Conservation (phyloP, 495 filamentous ascomycete species). For the Neurospora sp. region DNA sequence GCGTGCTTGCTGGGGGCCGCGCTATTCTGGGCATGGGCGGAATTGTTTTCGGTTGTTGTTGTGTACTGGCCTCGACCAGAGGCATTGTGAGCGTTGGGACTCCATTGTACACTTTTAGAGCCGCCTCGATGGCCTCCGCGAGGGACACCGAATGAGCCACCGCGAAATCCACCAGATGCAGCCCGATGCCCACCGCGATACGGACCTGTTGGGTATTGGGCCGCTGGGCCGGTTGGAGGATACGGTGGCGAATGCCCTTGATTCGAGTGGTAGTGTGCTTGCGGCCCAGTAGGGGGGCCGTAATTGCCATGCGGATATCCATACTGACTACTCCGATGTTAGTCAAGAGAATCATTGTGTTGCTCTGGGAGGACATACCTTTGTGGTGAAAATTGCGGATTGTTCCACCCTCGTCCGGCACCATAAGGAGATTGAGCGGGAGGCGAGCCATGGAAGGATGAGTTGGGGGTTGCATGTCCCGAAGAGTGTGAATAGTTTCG, state of each 20-base stretch:
- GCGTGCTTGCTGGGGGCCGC: constrained; percentile 37
- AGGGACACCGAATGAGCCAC: constrained; percentile 22
- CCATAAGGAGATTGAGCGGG: constrained; percentile 56
- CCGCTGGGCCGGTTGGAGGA: constrained; percentile 37
- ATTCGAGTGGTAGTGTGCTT: constrained; percentile 28
- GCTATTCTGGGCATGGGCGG: constrained; percentile 23
- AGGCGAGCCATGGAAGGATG: constrained; percentile 59
- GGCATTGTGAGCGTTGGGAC: constrained; percentile 9
- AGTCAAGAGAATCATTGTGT: constrained; percentile 6
- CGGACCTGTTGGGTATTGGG: constrained; percentile 40
- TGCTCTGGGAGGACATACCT: constrained; percentile 37
- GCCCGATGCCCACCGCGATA: constrained; percentile 45
- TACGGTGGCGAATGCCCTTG: constrained; percentile 39
- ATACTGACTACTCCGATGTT: constrained; percentile 40
- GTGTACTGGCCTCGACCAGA: constrained; percentile 5
- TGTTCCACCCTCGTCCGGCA: constrained; percentile 47
- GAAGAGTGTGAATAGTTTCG: constrained; percentile 48
- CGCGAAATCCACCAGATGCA: constrained; percentile 28
- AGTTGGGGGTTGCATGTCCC: constrained; percentile 46
- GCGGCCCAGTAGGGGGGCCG: constrained; percentile 42
- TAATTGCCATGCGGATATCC: constrained; percentile 46
- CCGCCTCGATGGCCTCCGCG: constrained; percentile 28
- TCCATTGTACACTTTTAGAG: constrained; percentile 28
- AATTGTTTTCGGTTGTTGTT: constrained; percentile 20
- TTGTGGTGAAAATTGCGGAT: constrained; percentile 48